Base-by-base conservation (phyloP, 768 basidiomycete genomes). In the Rickenella mellea region DNA sequence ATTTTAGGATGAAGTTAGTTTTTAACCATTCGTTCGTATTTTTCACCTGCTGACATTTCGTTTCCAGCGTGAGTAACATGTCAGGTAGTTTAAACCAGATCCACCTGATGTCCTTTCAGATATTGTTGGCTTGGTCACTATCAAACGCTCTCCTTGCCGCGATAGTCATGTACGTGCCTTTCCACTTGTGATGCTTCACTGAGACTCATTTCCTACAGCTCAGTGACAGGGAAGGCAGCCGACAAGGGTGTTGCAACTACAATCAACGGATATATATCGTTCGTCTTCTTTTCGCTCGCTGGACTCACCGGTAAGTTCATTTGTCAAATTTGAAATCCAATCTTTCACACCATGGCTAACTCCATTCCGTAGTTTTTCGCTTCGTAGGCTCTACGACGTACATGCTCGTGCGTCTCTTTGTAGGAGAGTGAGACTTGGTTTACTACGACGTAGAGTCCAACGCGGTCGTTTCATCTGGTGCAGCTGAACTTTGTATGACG, bases 1-100 rank as follows among this genome's bases (percentile, higher is more conserved):
- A 62, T 19, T 67, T 72, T 51, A 55, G 70, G 19, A 72, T 69
- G 1, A 68, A 69, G 58, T 60, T 40, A 46, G 60, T 50, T 12
- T 14, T 12, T 37, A 14, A 19, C n/a, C n/a, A 11, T 21, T 17
- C 2, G 9, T 10, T 5, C 25, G 20, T 17, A 17, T 7, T 24
- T 25, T 9, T 24, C 10, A n/a, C n/a, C n/a, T n/a, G n/a, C n/a
- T n/a, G n/a, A n/a, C n/a, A n/a, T n/a, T n/a, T n/a, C n/a, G n/a
- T n/a, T n/a, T n/a, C n/a, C n/a, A n/a, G n/a, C n/a, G n/a, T n/a
- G n/a, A n/a, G n/a, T n/a, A n/a, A n/a, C n/a, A n/a, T n/a, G n/a
- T n/a, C n/a, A n/a, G n/a, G n/a, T n/a, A n/a, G n/a, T n/a, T n/a
- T n/a, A n/a, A n/a, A n/a, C n/a, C n/a, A n/a, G n/a, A n/a, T n/a